These are phyloP conservation scores for Suillus subluteus DNA, from an alignment of 768 basidiomycete species.

Conservation along the genomic window DNA sequence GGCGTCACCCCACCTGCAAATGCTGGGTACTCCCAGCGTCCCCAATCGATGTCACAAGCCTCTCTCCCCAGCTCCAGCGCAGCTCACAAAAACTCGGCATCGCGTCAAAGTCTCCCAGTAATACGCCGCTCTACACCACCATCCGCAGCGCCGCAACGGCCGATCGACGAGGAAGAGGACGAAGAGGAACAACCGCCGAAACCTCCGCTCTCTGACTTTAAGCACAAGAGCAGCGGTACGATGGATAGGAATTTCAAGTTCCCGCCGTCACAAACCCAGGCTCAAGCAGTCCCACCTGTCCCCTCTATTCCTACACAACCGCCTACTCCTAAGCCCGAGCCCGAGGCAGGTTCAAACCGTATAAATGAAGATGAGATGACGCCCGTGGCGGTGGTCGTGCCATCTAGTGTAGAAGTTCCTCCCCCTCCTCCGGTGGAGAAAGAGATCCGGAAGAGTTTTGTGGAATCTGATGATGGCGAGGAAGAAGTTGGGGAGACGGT, in stretches of 20 bases:
- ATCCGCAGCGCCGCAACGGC: slow-evolving; percentile 37
- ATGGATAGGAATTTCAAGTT: slow-evolving; percentile 83
- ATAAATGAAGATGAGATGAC: slow-evolving; percentile 18
- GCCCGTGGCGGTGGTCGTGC: slow-evolving; percentile 47
- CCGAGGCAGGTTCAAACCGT: slow-evolving; percentile 12
- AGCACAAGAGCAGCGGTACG: slow-evolving; percentile 62
- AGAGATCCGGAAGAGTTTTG: slow-evolving; percentile 48
- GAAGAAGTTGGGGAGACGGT: slow-evolving; percentile 82
- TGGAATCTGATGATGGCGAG: slow-evolving; percentile 59
- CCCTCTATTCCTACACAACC: slow-evolving; percentile 22
- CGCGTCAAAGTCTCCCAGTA: slow-evolving; percentile 72
- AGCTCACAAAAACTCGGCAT: slow-evolving; percentile 41
- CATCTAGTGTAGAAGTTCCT: slow-evolving; percentile 74
- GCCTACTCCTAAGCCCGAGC: slow-evolving; percentile 12
- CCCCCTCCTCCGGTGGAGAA: slow-evolving; percentile 82
- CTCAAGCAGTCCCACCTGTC: slow-evolving; percentile 18
- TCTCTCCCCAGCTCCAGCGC: slow-evolving; percentile 49
- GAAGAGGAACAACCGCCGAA: slow-evolving; percentile 35
- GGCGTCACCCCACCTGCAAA: slow-evolving; percentile 61
- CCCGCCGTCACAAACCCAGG: slow-evolving; percentile 47
- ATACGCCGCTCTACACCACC: slow-evolving; percentile 50
- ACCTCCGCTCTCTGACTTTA: slow-evolving; percentile 16
- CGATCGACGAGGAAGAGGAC: slow-evolving; percentile 46
- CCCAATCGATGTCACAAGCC: slow-evolving; percentile 80
- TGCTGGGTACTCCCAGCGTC: slow-evolving; percentile 47